These are phyloP conservation scores for Teratosphaeria zuluensis DNA, from an alignment of 2,329 filamentous ascomycete genomes.

Conservation along the genomic window DNA sequence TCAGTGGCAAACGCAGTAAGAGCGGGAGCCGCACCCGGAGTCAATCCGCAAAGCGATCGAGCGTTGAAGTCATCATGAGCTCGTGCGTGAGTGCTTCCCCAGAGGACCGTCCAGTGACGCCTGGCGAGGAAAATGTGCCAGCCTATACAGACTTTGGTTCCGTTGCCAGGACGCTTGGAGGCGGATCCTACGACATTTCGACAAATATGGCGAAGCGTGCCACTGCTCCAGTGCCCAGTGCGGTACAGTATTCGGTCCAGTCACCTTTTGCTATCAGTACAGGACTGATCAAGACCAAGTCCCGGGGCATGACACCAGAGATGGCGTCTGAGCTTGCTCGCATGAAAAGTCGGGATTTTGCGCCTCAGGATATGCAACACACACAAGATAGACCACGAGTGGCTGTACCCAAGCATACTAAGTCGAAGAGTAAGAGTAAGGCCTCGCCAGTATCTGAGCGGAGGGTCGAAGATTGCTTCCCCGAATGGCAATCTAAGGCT, in stretches of 20 bases:
- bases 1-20: conserved; percentile 11
- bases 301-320: conserved; percentile 12
- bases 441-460: not conserved
- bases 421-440: conserved; percentile 2
- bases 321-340: conserved; percentile 15
- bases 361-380: conserved; percentile 4
- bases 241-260: conserved; percentile 5
- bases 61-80: conserved; percentile 4
- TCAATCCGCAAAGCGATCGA: conserved; percentile 5
- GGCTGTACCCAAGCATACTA: conserved; percentile 1
- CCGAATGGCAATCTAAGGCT: conserved; percentile 19
- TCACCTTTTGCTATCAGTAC: conserved; percentile 7
- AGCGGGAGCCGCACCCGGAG: conserved; percentile 12
- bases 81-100: not conserved
- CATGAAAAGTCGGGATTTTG: conserved; percentile 15
- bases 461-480: conserved; percentile 19
- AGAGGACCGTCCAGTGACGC: not conserved
- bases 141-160: conserved; percentile 31
- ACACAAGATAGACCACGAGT: conserved; percentile 5
- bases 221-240: conserved; percentile 1
- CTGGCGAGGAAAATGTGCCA: conserved; percentile 11
- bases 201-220: conserved; percentile 11
- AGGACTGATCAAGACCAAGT: conserved; percentile 6
- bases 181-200: conserved; percentile 36
- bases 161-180: conserved; percentile 32